phyloP scores from a whole-genome alignment of 768 basidiomycete species.

The Sporobolomyces roseus region DNA sequence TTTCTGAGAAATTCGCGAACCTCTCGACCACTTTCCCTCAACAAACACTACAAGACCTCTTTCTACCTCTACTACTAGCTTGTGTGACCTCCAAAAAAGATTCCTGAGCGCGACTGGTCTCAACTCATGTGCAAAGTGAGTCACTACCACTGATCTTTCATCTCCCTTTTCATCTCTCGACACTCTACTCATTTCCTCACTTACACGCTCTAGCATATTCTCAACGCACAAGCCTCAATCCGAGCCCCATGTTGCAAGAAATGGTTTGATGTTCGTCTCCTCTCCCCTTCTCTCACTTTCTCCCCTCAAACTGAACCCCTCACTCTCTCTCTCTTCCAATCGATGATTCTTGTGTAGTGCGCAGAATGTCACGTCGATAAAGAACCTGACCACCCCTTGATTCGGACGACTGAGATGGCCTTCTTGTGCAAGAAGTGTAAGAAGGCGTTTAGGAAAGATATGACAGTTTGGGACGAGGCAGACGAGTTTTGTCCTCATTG shows the following conservation, averaged over 20 bases:
- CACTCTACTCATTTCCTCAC: not conserved
- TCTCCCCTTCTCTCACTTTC: not conserved
- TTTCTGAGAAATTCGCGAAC: too few relatives aligned
- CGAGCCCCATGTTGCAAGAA: slow-evolving; percentile 95
- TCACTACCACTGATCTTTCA: too few relatives aligned
- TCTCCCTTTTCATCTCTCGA: too few relatives aligned
- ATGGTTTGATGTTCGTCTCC: slow-evolving; percentile 70
- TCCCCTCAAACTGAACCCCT: not conserved
- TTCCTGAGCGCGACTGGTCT: too few relatives aligned
- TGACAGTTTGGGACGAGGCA: slow-evolving; percentile 85
- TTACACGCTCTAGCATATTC: slow-evolving; percentile 68
- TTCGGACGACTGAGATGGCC: slow-evolving; percentile 74
- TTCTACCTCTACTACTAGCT: too few relatives aligned
- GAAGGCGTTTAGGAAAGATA: slow-evolving; percentile 95
- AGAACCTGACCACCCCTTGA: slow-evolving; percentile 63
- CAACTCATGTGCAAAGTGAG: too few relatives aligned
- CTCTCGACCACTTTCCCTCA: too few relatives aligned
- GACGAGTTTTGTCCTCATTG: slow-evolving; percentile 98
- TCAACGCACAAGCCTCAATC: slow-evolving; percentile 94
- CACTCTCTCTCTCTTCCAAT: not conserved
- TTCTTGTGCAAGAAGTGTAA: slow-evolving; percentile 86
- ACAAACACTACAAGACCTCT: too few relatives aligned
- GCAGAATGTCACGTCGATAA: slow-evolving; percentile 87
- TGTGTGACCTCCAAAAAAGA: too few relatives aligned
- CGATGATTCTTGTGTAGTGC: slow-evolving; percentile 54